Evolutionary conservation across 495 filamentous ascomycete species (phyloP).

Genomic region (Aspergillus cristatus): DNA sequence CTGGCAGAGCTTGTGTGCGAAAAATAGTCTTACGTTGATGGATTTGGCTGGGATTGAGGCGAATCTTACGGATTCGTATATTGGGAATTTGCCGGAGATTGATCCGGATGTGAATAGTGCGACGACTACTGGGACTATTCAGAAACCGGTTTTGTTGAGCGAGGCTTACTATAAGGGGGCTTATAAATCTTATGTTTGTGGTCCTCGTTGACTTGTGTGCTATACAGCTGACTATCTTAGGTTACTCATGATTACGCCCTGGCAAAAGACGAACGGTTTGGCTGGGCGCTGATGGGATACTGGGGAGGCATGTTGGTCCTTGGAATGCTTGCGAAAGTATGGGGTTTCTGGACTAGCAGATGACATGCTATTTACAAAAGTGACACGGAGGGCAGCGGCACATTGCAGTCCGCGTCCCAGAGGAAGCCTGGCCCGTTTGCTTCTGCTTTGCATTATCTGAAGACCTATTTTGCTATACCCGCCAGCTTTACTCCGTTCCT

Average conservation of each 20-base stretch:
- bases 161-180: conserved; percentile 4
- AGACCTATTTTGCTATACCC: conserved; percentile 11
- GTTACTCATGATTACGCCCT: conserved; percentile 5
- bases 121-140: conserved; percentile 3
- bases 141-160: conserved; percentile 1
- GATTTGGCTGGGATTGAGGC: background rate
- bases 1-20: conserved; percentile 3
- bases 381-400: background rate
- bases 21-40: background rate
- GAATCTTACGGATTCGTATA: conserved; percentile 4
- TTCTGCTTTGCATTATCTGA: background rate
- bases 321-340: conserved; percentile 4
- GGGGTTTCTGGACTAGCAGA: background rate
- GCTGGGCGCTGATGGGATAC: conserved; percentile 9
- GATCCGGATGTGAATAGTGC: conserved; percentile 5
- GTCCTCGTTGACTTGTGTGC: background rate
- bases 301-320: conserved; percentile 7
- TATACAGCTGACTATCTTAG: background rate
- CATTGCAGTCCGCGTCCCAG: background rate
- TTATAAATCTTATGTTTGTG: conserved; percentile 6
- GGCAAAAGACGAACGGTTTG: conserved; percentile 1
- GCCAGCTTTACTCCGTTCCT: conserved; percentile 10
- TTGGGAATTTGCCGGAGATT: conserved; percentile 1
- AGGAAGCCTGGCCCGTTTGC: background rate
- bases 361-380: too few relatives aligned